Evolutionary conservation across 2,329 filamentous ascomycete genomes (phyloP).

Genomic region (Neonectria sp.): DNA sequence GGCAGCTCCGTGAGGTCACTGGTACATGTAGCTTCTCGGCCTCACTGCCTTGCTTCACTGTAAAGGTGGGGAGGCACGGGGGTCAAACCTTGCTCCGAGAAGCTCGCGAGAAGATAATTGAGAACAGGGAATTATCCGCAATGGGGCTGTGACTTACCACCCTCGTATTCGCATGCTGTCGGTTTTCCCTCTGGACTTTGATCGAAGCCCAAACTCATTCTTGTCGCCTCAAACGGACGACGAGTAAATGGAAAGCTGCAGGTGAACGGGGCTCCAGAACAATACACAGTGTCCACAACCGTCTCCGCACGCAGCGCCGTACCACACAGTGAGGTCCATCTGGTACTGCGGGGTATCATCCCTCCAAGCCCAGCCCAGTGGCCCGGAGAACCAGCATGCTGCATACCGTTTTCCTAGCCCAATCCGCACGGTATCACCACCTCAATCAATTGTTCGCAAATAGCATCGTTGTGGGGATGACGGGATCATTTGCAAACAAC

Average conservation of each 20-base stretch:
- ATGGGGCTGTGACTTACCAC: neutral
- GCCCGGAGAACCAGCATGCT: neutral
- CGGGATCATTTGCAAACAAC: slow-evolving; percentile 27
- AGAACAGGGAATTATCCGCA: neutral
- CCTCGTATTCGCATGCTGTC: neutral
- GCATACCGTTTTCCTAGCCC: slow-evolving; percentile 8
- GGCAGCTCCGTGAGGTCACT: neutral
- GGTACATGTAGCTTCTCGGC: neutral
- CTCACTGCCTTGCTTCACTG: slow-evolving; percentile 5
- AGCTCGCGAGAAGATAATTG: neutral
- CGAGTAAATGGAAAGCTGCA: slow-evolving; percentile 8
- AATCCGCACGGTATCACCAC: slow-evolving; percentile 22
- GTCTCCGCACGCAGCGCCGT: neutral
- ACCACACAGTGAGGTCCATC: neutral
- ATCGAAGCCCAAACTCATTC: neutral
- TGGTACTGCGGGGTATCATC: slow-evolving; percentile 11
- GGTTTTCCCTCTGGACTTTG: neutral
- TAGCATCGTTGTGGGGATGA: slow-evolving; percentile 27
- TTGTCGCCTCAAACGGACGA: neutral
- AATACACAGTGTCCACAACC: neutral
- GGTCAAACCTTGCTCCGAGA: neutral
- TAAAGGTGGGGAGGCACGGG: neutral
- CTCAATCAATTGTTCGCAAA: slow-evolving; percentile 21
- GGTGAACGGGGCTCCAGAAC: slow-evolving; percentile 1
- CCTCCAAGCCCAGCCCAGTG: slow-evolving; percentile 1